Evolutionary conservation across 2,329 filamentous ascomycete species (phyloP), one percentile per base, ranked within the genome.

Genomic region (Claviceps spartinae): DNA sequence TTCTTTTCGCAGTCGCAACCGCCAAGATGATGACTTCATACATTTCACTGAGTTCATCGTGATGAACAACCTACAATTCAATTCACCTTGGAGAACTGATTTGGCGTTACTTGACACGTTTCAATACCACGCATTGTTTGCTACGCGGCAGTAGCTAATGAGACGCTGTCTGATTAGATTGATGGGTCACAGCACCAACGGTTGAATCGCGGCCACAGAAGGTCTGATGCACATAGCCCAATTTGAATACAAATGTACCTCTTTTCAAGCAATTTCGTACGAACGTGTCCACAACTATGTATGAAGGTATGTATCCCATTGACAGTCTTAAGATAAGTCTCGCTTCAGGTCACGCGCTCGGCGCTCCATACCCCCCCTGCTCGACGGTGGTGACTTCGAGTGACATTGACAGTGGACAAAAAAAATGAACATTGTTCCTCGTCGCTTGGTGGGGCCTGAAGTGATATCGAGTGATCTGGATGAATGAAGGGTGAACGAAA

Each of bases 1-100:
- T 20, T 36, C 18, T 50, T 5, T 41, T 34, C 22, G 11, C 34
- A 6, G 11, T 40, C 20, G 9, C 22, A n/a, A 49, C 40, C 50
- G 60, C 67, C 70, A 72, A 68, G 58, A 64, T 69, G 75, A 78
- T 78, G 76, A 75, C 54, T 68, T 65, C 61, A 8, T 63, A 64
- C 65, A 67, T 65, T 66, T 69, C 71, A 67, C 74, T 70, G 76
- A 79, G 69, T 76, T 74, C 68, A 72, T 69, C 69, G 62, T 79
- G 76, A 78, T 65, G 75, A 79, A 74, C 64, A 63, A 65, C 59
- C 42, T 62, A 61, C 41, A 47, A 24, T 65, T 73, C 30, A 34
- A 34, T 34, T 78, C 76, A 79, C 75, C 76, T 79, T 79, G 76
- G 76, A 79, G 76, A 79, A 79, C 76, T 79, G 76, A 79, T 64